These are phyloP conservation scores for Gnetum montanum DNA, from an alignment of 75 land plant genomes.

Conservation along the genomic window DNA sequence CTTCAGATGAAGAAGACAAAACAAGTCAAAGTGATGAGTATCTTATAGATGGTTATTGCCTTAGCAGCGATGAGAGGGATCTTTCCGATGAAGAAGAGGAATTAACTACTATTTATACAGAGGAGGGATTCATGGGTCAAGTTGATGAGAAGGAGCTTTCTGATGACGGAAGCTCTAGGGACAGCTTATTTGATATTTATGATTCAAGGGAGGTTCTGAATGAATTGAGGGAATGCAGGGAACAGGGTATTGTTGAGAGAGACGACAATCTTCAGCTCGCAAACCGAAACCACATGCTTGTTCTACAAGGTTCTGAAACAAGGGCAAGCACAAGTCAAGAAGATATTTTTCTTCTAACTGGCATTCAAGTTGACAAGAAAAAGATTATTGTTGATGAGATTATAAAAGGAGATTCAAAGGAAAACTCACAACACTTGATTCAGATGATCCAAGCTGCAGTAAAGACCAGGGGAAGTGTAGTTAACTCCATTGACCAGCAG, in stretches of 20 bases:
- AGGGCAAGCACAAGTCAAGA: constrained; percentile 24
- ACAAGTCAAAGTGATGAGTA: constrained; percentile 3
- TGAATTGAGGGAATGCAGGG: background rate
- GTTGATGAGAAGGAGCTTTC: constrained; percentile 14
- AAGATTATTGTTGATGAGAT: background rate
- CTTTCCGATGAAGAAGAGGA: background rate
- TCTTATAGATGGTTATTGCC: constrained; percentile 7
- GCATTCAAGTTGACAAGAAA: background rate
- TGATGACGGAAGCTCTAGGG: constrained; percentile 6
- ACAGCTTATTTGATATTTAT: constrained; percentile 1
- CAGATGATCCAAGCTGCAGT: constrained; percentile 2
- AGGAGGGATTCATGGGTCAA: constrained; percentile 45
- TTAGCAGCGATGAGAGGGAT: constrained; percentile 16
- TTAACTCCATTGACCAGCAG: constrained; percentile 35
- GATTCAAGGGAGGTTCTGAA: constrained; percentile 7
- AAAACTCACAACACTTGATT: background rate
- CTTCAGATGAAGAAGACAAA: constrained; percentile 24
- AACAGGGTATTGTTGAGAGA: background rate
- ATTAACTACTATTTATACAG: constrained; percentile 11
- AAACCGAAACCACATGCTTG: constrained; percentile 9
- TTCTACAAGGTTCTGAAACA: constrained; percentile 15
- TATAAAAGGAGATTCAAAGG: background rate
- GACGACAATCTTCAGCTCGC: constrained; percentile 3
- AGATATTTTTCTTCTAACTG: constrained; percentile 4
- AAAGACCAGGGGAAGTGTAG: constrained; percentile 4